Conservation (phyloP, 495 filamentous ascomycete genomes). For the Daldinia caldariorum region DNA sequence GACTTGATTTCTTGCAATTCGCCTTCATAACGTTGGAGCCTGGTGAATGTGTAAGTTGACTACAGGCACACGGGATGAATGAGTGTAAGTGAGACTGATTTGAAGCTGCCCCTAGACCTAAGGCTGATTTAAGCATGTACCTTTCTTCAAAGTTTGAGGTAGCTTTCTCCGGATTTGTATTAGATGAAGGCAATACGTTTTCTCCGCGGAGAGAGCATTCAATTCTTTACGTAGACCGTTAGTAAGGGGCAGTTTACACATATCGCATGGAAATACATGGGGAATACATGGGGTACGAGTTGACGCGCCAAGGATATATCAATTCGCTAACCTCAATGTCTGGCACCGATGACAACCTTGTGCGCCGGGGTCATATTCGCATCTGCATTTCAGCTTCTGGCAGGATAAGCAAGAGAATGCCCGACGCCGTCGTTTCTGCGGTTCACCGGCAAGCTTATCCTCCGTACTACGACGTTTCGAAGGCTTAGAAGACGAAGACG, state of each 20-base stretch:
- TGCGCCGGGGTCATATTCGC: slow-evolving; percentile 45
- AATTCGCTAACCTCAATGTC: slow-evolving; percentile 41
- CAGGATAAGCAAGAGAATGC: slow-evolving; percentile 49
- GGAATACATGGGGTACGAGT: neutral
- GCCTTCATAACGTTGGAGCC: slow-evolving; percentile 43
- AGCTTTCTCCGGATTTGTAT: slow-evolving; percentile 7
- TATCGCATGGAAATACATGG: neutral
- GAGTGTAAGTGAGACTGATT: neutral
- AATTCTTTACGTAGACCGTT: slow-evolving; percentile 36
- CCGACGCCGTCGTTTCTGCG: slow-evolving; percentile 39
- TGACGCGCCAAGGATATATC: slow-evolving; percentile 2
- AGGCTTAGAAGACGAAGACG: slow-evolving; percentile 5
- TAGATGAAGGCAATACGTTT: slow-evolving; percentile 17
- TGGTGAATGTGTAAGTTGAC: slow-evolving; percentile 17
- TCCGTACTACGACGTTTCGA: slow-evolving; percentile 24
- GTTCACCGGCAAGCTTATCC: slow-evolving; percentile 9
- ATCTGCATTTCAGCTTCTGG: slow-evolving; percentile 47
- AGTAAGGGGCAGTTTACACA: neutral
- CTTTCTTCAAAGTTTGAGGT: slow-evolving; percentile 41
- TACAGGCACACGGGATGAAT: neutral
- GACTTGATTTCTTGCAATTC: slow-evolving; percentile 42
- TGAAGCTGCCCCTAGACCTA: neutral
- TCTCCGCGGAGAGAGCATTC: slow-evolving; percentile 45
- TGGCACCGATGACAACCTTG: slow-evolving; percentile 47
- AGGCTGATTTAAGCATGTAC: slow-evolving; percentile 20